Percentiles rank a stretch among this genome's conserved stretches.
Conservation (phyloP, 495 filamentous ascomycete species). For the Clohesyomyces aquaticus region DNA sequence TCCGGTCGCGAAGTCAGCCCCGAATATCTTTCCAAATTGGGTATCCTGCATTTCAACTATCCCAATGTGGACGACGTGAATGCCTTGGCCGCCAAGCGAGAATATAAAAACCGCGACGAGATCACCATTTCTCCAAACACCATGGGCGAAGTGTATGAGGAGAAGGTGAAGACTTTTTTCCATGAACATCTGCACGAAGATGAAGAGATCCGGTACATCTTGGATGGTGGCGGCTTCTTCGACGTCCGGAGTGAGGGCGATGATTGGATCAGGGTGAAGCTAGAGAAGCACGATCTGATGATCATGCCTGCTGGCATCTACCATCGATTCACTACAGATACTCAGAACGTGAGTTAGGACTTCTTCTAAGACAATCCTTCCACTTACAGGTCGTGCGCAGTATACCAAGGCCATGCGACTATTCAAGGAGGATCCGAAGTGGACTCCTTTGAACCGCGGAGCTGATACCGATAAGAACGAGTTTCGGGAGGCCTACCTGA, state of each 20-base stretch:
- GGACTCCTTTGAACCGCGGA: slow-evolving; percentile 89
- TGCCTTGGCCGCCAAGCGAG: slow-evolving; percentile 69
- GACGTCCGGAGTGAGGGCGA: slow-evolving; percentile 82
- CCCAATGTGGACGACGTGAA: slow-evolving; percentile 68
- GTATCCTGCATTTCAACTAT: slow-evolving; percentile 76
- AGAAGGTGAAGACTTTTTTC: slow-evolving; percentile 92
- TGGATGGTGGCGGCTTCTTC: slow-evolving; percentile 89
- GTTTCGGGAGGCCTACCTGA: slow-evolving; percentile 76
- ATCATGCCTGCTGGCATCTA: slow-evolving; percentile 96
- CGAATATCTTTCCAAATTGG: slow-evolving; percentile 69
- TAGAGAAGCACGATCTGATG: slow-evolving; percentile 75
- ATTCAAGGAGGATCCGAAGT: slow-evolving; percentile 98
- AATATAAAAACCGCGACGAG: slow-evolving; percentile 94
- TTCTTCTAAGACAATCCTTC: slow-evolving; percentile 5
- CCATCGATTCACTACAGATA: slow-evolving; percentile 94
- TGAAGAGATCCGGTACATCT: slow-evolving; percentile 97
- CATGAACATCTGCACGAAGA: slow-evolving; percentile 96
- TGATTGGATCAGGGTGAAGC: slow-evolving; percentile 78
- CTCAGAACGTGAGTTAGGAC: slow-evolving; percentile 71
- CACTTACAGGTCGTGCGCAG: slow-evolving; percentile 52
- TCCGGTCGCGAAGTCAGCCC: slow-evolving; percentile 66
- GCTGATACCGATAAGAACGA: slow-evolving; percentile 76
- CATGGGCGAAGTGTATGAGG: slow-evolving; percentile 86
- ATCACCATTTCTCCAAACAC: slow-evolving; percentile 83
- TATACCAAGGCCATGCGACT: slow-evolving; percentile 95